Conservation (phyloP, 2,329 filamentous ascomycete genomes). For the Dactylella cylindrospora region DNA sequence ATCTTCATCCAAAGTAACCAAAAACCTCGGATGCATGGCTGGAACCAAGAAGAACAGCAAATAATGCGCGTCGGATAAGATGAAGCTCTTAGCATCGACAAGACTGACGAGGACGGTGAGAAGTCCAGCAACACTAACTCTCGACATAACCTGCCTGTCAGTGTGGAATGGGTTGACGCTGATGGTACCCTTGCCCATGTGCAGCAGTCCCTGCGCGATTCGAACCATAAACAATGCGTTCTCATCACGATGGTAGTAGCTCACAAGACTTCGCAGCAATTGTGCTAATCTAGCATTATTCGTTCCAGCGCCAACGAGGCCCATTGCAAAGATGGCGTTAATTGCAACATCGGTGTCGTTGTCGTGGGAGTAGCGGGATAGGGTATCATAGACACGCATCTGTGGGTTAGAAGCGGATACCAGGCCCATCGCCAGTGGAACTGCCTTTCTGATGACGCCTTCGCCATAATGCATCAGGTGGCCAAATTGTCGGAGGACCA, state of each 20-base stretch:
- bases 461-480: constrained; percentile 99
- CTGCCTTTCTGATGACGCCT: constrained; percentile 92
- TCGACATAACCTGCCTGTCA: constrained; percentile 90
- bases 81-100: constrained; percentile 80
- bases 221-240: constrained; percentile 98
- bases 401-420: constrained; percentile 97
- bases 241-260: constrained; percentile 96
- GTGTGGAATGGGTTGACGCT: constrained; percentile 99
- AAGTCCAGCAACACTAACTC: constrained; percentile 84
- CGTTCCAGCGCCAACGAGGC: constrained; percentile 90
- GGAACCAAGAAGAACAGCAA: constrained; percentile 96
- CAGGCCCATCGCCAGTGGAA: constrained; percentile 93
- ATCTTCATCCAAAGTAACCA: constrained; percentile 93
- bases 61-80: constrained; percentile 75
- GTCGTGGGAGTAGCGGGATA: constrained; percentile 96
- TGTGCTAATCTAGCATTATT: constrained; percentile 97
- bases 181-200: constrained; percentile 99
- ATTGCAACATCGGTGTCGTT: constrained; percentile 97
- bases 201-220: constrained; percentile 83
- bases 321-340: constrained; percentile 99
- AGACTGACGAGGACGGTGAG: constrained; percentile 87
- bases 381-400: constrained; percentile 99
- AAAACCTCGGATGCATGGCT: constrained; percentile 94
- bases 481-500: constrained; percentile 95
- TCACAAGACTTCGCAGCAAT: constrained; percentile 87